Percentiles rank a stretch among this genome's conserved stretches.
phyloP scores from a whole-genome alignment of 495 filamentous ascomycete species.

The Penicillium cosmopolitanum region DNA sequence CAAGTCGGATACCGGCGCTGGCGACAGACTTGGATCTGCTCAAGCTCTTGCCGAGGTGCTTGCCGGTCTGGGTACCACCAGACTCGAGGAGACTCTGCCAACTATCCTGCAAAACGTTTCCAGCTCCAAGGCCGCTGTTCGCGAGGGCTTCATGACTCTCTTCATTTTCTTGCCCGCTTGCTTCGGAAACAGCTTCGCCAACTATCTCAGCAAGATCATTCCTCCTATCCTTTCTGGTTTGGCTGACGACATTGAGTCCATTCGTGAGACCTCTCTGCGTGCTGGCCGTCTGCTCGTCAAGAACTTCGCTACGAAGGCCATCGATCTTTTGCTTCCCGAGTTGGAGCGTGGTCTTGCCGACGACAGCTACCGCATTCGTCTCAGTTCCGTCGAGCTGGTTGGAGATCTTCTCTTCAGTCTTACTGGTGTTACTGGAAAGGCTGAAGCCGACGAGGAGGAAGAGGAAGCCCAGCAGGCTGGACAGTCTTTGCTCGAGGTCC shows the following conservation, averaged over 20 bases:
- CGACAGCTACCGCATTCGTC: constrained; percentile 92
- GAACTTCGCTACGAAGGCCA: constrained; percentile 93
- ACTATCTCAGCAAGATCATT: constrained; percentile 94
- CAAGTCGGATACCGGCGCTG: constrained; percentile 95
- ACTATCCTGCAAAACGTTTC: constrained; percentile 96
- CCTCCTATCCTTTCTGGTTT: constrained; percentile 93
- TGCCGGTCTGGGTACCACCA: constrained; percentile 86
- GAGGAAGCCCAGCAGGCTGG: constrained; percentile 80
- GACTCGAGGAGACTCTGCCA: constrained; percentile 93
- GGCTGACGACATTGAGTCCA: constrained; percentile 93
- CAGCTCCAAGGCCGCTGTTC: constrained; percentile 85
- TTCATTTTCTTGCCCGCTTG: constrained; percentile 99
- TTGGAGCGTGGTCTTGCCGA: constrained; percentile 94
- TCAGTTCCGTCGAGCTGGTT: constrained; percentile 96
- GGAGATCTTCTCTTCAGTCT: constrained; percentile 97
- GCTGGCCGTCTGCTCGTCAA: constrained; percentile 94
- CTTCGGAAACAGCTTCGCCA: constrained; percentile 97
- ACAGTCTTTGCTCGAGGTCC: constrained; percentile 86
- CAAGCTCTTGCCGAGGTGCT: constrained; percentile 97
- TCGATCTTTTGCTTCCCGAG: constrained; percentile 91
- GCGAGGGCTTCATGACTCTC: constrained; percentile 98
- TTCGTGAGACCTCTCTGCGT: constrained; percentile 89
- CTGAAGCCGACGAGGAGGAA: constrained; percentile 81
- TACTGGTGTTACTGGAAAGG: constrained; percentile 86
- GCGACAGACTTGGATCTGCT: constrained; percentile 92